phyloP scores from a whole-genome alignment of 805 yeast species.

The Zygotorulaspora danielsina region DNA sequence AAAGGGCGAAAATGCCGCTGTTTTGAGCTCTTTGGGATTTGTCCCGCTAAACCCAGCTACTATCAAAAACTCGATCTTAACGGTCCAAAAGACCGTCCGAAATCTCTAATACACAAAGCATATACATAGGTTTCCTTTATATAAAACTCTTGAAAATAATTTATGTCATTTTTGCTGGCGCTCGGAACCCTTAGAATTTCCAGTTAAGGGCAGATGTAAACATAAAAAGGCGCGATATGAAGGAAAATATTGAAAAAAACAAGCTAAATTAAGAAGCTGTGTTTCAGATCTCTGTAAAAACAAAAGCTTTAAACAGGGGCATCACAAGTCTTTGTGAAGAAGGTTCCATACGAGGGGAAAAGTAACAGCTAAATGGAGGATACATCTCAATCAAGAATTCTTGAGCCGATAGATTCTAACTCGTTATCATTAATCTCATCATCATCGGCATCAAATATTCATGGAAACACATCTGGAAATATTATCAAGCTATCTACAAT shows the following conservation, averaged over 20 bases:
- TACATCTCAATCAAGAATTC: constrained; percentile 17
- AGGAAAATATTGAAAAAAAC: not conserved
- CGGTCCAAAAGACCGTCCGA: constrained; percentile 21
- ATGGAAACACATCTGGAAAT: constrained; percentile 11
- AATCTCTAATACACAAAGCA: constrained; percentile 11
- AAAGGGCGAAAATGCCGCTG: constrained; percentile 5
- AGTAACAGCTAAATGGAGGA: constrained; percentile 9
- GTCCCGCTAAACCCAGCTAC: constrained; percentile 8
- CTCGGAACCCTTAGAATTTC: constrained; percentile 8
- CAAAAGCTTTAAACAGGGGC: too few relatives aligned
- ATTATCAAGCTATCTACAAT: constrained; percentile 8
- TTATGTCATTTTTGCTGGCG: not conserved
- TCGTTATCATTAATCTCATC: constrained; percentile 26
- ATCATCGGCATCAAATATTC: constrained; percentile 17
- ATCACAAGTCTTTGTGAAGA: too few relatives aligned
- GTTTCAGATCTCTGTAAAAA: too few relatives aligned
- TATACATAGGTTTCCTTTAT: not conserved
- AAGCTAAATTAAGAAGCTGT: not conserved
- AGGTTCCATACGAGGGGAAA: not conserved
- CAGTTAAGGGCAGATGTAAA: constrained; percentile 12
- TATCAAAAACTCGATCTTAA: constrained; percentile 10
- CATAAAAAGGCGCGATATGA: constrained; percentile 2
- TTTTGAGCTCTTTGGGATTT: constrained; percentile 13
- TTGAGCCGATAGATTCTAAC: constrained; percentile 29
- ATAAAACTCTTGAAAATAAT: not conserved